phyloP scores from a whole-genome alignment of 2,329 filamentous ascomycete species.

The Ophiostoma montium region DNA sequence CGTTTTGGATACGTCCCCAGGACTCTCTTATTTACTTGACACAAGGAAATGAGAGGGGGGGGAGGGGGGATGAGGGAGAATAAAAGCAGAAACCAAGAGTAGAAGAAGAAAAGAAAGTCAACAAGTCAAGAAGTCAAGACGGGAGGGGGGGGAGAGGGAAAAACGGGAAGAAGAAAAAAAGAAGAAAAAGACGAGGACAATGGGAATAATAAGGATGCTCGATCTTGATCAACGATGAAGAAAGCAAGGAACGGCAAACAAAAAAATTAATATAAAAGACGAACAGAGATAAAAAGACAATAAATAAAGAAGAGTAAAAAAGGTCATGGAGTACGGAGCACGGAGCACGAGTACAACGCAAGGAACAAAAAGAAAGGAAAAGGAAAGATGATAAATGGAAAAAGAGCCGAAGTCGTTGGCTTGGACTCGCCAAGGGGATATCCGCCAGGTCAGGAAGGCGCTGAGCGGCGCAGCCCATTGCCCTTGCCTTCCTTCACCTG shows the following conservation, averaged over 20 bases:
- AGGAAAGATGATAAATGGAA: conserved; percentile 1
- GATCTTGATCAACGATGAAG: background rate
- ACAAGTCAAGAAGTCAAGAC: background rate
- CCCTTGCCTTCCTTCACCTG: background rate
- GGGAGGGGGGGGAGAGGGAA: background rate
- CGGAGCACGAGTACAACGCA: background rate
- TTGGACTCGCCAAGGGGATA: conserved; percentile 10
- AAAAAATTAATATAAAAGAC: background rate
- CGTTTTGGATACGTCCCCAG: background rate
- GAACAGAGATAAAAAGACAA: background rate
- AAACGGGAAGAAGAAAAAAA: background rate
- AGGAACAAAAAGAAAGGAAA: background rate
- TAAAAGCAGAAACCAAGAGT: background rate
- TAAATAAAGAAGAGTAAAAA: background rate
- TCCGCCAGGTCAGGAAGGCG: conserved; percentile 11
- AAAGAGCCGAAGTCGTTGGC: conserved; percentile 3
- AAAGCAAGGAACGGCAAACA: background rate
- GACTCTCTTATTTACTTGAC: background rate
- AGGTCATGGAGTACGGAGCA: background rate
- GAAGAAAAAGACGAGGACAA: background rate
- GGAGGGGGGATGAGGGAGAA: background rate
- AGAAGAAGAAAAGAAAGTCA: background rate
- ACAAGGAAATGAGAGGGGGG: background rate
- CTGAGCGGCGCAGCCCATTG: conserved; percentile 6
- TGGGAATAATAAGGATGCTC: background rate